Evolutionary conservation across 208 protist species (phyloP).

Genomic region (Trypanosoma theileri): DNA sequence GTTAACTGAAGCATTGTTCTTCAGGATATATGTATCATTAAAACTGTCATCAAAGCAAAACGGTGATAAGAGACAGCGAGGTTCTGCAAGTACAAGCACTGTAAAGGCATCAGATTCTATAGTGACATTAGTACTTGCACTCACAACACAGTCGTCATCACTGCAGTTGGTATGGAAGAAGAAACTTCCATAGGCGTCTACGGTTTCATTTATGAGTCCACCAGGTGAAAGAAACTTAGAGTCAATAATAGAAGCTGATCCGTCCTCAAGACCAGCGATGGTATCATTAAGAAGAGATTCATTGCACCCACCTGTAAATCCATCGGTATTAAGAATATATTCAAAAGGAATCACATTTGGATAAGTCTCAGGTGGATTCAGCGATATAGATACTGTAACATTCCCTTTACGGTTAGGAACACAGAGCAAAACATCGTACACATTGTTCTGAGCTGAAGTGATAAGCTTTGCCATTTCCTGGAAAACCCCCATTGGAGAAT

Average conservation of each 20-base stretch:
- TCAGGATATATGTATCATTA: slow-evolving; percentile 1
- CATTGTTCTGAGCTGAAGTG: slow-evolving; percentile 8
- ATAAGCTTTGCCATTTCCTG: slow-evolving; percentile 10
- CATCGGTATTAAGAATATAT: slow-evolving; percentile 13
- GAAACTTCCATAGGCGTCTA: slow-evolving; percentile 3
- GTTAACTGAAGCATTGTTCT: background rate
- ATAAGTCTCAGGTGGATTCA: slow-evolving; percentile 1
- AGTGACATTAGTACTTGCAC: background rate
- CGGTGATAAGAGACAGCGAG: slow-evolving; percentile 7
- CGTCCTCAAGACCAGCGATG: background rate
- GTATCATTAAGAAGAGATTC: slow-evolving; percentile 2
- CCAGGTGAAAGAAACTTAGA: slow-evolving; percentile 5
- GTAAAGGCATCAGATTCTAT: background rate
- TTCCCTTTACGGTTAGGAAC: slow-evolving; percentile 14
- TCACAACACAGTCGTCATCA: slow-evolving; percentile 9
- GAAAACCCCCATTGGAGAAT: background rate
- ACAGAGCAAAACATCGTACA: slow-evolving; percentile 19
- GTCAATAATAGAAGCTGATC: too few relatives aligned
- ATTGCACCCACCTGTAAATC: slow-evolving; percentile 18
- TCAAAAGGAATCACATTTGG: background rate
- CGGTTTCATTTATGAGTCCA: background rate
- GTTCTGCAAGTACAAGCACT: slow-evolving; percentile 2
- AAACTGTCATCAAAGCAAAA: slow-evolving; percentile 19
- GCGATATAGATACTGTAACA: slow-evolving; percentile 10
- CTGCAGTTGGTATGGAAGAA: slow-evolving; percentile 14